These are phyloP conservation scores for Cucurbita argyrosperma DNA, from an alignment of 306 rosid genomes.

Conservation along the genomic window DNA sequence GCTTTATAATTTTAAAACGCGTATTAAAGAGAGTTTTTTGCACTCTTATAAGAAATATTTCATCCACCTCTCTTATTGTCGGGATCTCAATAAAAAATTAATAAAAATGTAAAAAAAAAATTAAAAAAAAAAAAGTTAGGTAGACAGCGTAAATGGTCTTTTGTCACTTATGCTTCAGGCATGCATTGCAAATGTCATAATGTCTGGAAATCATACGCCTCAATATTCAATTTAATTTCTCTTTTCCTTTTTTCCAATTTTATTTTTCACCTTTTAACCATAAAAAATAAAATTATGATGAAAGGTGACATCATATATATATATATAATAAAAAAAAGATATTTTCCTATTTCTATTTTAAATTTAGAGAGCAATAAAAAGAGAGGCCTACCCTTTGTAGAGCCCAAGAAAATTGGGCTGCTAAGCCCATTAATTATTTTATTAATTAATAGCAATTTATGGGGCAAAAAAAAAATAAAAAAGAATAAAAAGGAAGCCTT, in stretches of 20 bases:
- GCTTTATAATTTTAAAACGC: no score
- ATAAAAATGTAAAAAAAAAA: no score
- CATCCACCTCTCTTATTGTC: no score
- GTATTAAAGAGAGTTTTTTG: no score
- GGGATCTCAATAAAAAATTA: no score
- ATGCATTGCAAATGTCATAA: neutral
- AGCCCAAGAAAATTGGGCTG: no score
- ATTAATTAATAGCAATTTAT: neutral
- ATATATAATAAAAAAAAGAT: neutral
- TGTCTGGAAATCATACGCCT: neutral
- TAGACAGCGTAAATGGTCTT: neutral
- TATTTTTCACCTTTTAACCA: neutral
- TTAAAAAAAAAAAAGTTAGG: constrained; percentile 3
- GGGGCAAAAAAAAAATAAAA: neutral
- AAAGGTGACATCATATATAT: neutral
- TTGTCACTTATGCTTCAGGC: neutral
- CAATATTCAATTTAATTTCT: neutral
- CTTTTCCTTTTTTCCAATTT: neutral
- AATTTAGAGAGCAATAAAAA: no score
- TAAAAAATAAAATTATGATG: neutral
- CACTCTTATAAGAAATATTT: no score
- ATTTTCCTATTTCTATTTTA: no score
- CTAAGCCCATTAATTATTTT: no score
- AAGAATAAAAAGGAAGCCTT: neutral
- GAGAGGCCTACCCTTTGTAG: no score